Evolutionary conservation across 495 filamentous ascomycete species (phyloP), one percentile per base, ranked within the genome.

Genomic region (Podospora pseudoanserina): DNA sequence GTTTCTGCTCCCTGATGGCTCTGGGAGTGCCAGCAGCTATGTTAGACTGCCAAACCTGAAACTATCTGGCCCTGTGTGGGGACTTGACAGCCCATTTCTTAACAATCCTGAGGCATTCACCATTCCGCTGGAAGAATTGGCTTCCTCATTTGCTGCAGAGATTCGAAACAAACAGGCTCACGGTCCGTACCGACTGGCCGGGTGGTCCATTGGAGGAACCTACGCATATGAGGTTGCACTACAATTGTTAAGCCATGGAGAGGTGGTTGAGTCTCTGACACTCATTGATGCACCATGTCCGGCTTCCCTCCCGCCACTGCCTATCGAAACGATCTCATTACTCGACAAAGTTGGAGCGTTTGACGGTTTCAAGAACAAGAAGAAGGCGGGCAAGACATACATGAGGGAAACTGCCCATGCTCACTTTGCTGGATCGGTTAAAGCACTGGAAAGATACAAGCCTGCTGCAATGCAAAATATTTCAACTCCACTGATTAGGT

Each of bases 171-270:
- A 81, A 15, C 86, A 86, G 69, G 82, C 85, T 1, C 39, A 72
- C 1, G 89, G 88, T 0, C 88, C 89, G 0, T 91, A 90, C 66
- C 63, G 78, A 56, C 67, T 91, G 5, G 86, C 83, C 26, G 89
- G 89, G 18, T 94, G 91, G 91, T 91, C 89, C 20, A 89, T 89
- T 15, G 91, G 91, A 63, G 91, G 91, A 32, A 88, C 90, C 57
- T 85, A 90, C 70, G 91, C 91, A 7, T 94, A 88, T 73, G 89
- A 91, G 65, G 86, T 87, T 27, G 85, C 85, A 6, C 81, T 82
- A 19, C 85, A 89, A 63, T 79, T 93, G 11, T 80, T 89, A 67
- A 80, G 83, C 6, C 64, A 65, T 44, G 88, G 87, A 18, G 87
- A 92, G 68, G 72, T 74, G 23, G 86, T 93, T 61, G 85, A 86